Percentiles rank a stretch among this genome's conserved stretches.
Evolutionary conservation across 2,329 filamentous ascomycete species (phyloP).

Genomic region (Sarocladiaceae sp.): DNA sequence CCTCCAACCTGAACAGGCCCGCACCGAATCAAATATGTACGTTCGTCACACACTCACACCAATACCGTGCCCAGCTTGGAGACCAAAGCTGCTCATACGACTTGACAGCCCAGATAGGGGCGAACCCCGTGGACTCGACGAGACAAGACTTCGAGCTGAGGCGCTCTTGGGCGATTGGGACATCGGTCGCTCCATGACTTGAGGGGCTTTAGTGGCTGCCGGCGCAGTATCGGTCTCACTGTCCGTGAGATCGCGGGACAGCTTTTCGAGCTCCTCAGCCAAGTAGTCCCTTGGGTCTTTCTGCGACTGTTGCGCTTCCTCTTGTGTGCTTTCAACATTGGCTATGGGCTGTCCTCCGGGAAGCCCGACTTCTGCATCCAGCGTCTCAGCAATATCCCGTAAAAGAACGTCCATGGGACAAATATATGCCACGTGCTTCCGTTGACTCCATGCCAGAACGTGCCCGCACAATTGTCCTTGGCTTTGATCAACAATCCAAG

Average conservation of each 20-base stretch:
- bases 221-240: not conserved
- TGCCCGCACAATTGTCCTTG: slow-evolving; percentile 83
- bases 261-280: not conserved
- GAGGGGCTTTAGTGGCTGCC: not conserved
- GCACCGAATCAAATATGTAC: too few species aligned
- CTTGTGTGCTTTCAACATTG: not conserved
- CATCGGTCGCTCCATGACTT: not conserved
- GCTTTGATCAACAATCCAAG: slow-evolving; percentile 82
- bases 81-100: not conserved
- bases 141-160: not conserved
- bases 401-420: slow-evolving; percentile 92
- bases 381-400: slow-evolving; percentile 75
- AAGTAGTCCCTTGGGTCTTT: not conserved
- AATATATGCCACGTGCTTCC: slow-evolving; percentile 81
- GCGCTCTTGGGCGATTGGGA: not conserved
- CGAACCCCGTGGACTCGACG: not conserved
- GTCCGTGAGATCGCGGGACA: not conserved
- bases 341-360: slow-evolving; percentile 54
- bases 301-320: not conserved
- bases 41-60: slow-evolving; percentile 25
- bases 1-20: too few species aligned
- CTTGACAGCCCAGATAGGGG: slow-evolving; percentile 25
- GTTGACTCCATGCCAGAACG: slow-evolving; percentile 80
- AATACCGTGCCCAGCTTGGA: slow-evolving; percentile 16
- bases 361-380: slow-evolving; percentile 70